Base-by-base conservation (phyloP, 306 rosid species). In the Cercis canadensis region DNA sequence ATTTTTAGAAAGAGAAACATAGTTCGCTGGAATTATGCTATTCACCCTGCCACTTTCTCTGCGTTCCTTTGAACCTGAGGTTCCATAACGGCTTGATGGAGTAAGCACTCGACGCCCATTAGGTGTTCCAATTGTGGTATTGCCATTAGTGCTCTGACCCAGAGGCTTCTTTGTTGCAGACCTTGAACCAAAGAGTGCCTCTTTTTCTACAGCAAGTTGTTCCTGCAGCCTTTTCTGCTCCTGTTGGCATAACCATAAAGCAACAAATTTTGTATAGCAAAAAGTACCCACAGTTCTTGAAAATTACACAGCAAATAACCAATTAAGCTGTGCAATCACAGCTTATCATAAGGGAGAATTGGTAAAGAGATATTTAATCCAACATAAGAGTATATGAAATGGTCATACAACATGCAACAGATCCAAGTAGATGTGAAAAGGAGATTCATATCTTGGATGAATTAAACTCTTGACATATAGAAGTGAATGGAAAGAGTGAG, bases 1-100 rank as follows among this genome's bases (percentile, higher is more conserved):
- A 54, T 90, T 94, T 76, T 88, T 93, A 0, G 84, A 80, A 69
- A 93, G 97, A 78, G 98, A 87, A 70, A 90, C 98, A 69, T 90
- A 90, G 84, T 90, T 93, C 33, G 70, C 87, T 46, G 96, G 94
- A 50, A 77, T 85, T 55, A 81, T 32, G 76, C 57, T 80, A 65
- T 75, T 86, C 52, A 52, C 69, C 81, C 92, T 74, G 37, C 83
- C 86, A 68, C 92, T 84, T 68, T 90, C 98, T 72, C 85, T 80
- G 16, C 78, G 88, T 4, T 93, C 94, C 78, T 85, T 90, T 19
- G 77, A 67, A 0, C 81, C 75, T 1, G 86, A 86, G 65, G 65
- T 52, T 62, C 90, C 92, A 40, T 79, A 70, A 18, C 84, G 90
- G 53, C 88, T 77, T 3, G 83, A 78, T 34, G 89, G 80, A 44